These are phyloP conservation scores for Ampelocalamus luodianensis DNA, from an alignment of 176 grass and related monocot species.

Conservation along the genomic window DNA sequence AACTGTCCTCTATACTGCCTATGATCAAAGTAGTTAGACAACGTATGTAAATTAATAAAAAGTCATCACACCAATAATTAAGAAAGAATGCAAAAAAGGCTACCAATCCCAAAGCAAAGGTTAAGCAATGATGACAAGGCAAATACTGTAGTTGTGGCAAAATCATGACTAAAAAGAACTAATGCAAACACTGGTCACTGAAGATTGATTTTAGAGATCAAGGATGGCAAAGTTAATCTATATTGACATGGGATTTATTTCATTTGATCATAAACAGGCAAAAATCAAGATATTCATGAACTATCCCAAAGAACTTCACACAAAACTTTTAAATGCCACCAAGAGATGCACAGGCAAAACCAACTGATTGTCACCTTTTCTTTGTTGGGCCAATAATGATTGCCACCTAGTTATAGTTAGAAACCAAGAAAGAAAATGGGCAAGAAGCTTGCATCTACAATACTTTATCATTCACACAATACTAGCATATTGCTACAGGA, in stretches of 20 bases:
- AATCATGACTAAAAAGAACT: neutral
- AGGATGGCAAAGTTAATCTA: neutral
- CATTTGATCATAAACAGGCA: neutral
- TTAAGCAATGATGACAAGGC: neutral
- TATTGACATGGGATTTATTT: neutral
- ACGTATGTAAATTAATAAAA: neutral
- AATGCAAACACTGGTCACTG: neutral
- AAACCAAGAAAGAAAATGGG: slow-evolving; percentile 6
- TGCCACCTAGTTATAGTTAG: neutral
- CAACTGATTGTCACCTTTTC: neutral
- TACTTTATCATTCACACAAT: neutral
- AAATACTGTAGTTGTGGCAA: neutral
- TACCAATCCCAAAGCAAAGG: neutral
- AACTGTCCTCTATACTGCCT: neutral
- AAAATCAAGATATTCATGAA: neutral
- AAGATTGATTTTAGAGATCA: neutral
- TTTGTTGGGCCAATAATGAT: neutral
- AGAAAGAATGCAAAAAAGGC: neutral
- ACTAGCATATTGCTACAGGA: neutral
- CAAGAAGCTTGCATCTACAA: neutral
- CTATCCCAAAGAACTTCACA: neutral
- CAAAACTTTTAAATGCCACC: neutral
- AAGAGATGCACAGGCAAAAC: slow-evolving; percentile 3
- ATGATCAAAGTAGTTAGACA: neutral
- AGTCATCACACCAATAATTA: neutral